Evolutionary conservation across 23 red algal species (phyloP).

Genomic region (Agarophyton chilense): DNA sequence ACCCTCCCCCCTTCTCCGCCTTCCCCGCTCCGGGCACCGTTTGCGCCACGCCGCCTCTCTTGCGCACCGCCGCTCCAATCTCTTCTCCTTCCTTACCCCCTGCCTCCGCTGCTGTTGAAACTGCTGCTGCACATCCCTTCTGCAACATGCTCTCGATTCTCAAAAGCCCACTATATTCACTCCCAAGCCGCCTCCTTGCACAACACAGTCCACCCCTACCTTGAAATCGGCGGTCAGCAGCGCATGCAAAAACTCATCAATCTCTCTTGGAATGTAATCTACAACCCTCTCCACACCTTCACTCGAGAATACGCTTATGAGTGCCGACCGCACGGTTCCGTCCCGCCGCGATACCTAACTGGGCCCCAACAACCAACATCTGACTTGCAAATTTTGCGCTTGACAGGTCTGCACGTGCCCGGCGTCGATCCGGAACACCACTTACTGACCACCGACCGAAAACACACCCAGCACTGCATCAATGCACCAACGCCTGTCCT

Average conservation of each 20-base stretch:
- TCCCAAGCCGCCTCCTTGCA: background rate
- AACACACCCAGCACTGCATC: background rate
- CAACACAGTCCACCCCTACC: constrained; percentile 16
- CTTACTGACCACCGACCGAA: background rate
- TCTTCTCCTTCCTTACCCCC: too few species aligned
- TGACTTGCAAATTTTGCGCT: constrained; percentile 31
- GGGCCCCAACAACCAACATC: constrained; percentile 3
- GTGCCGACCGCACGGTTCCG: constrained; percentile 7
- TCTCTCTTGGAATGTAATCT: constrained; percentile 1
- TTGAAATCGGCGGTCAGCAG: constrained; percentile 34
- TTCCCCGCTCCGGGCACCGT: background rate
- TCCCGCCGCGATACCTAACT: background rate
- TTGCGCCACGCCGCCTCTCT: background rate
- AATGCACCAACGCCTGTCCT: background rate
- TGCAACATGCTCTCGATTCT: background rate
- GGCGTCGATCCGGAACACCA: constrained; percentile 4
- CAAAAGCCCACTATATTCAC: background rate
- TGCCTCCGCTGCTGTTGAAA: too few species aligned
- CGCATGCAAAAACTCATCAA: constrained; percentile 10
- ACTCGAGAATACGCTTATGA: background rate
- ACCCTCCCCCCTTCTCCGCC: background rate
- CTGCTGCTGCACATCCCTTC: background rate
- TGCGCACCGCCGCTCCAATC: background rate
- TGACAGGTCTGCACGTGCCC: constrained; percentile 10
- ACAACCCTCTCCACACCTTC: constrained; percentile 37